A percentile compares a stretch with the other conserved stretches of the same genome.
Conservation (phyloP, 2,329 filamentous ascomycete species). For the Aspergillus udagawae region DNA sequence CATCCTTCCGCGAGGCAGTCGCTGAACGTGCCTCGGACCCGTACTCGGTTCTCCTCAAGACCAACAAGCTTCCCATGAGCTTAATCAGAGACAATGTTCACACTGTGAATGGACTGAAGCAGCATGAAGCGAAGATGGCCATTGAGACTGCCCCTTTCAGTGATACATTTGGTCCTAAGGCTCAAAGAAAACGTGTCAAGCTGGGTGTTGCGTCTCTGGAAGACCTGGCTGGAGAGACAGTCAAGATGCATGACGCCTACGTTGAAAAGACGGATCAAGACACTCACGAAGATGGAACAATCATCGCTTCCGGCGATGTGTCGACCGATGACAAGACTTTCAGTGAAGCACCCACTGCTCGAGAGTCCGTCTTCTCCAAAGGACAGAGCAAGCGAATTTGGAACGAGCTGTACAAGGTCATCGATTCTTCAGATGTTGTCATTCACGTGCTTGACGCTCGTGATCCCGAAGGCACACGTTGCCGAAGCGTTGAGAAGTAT, state of each 20-base stretch:
- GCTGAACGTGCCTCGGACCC: conserved; percentile 86
- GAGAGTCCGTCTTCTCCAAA: conserved; percentile 86
- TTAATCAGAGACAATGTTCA: conserved; percentile 73
- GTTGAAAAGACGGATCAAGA: conserved; percentile 75
- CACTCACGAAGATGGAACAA: conserved; percentile 68
- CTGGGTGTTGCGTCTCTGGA: conserved; percentile 75
- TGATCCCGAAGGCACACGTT: conserved; percentile 85
- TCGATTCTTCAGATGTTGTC: conserved; percentile 92
- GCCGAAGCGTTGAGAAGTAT: conserved; percentile 87
- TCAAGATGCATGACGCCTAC: conserved; percentile 77
- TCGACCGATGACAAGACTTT: conserved; percentile 46
- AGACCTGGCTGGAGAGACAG: conserved; percentile 75
- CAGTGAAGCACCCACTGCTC: conserved; percentile 51
- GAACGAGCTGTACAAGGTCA: conserved; percentile 95
- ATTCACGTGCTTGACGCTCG: conserved; percentile 91
- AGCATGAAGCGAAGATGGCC: conserved; percentile 90
- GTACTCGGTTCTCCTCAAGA: conserved; percentile 91
- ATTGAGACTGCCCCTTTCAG: conserved; percentile 82
- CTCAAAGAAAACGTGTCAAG: conserved; percentile 89
- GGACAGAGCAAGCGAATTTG: conserved; percentile 93
- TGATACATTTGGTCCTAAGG: conserved; percentile 89
- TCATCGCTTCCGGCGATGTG: conserved; percentile 54
- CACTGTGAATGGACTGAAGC: conserved; percentile 77
- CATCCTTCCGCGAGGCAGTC: conserved; percentile 85
- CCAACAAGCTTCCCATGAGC: conserved; percentile 95